phyloP scores from a whole-genome alignment of 179 eudicot genomes.

The Spinacia oleracea region DNA sequence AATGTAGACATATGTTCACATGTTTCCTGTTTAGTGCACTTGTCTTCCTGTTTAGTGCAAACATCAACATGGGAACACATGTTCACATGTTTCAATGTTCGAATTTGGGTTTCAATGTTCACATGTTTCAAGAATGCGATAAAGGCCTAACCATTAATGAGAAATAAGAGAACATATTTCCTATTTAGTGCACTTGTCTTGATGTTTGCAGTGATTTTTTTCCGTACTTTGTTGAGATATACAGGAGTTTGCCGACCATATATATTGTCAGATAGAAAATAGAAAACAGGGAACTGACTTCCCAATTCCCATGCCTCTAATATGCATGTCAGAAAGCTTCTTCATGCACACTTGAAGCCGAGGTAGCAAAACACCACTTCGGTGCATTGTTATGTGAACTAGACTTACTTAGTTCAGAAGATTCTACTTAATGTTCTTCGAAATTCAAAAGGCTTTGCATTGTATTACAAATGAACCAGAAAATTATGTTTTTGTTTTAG shows the following conservation, averaged over 20 bases:
- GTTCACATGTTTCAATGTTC: no score
- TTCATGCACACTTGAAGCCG: background rate
- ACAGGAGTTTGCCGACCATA: background rate
- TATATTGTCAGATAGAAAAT: background rate
- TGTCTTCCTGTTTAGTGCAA: no score
- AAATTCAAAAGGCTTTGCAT: constrained; percentile 4
- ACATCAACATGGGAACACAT: no score
- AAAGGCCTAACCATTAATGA: no score
- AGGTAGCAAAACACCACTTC: background rate
- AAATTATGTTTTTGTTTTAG: background rate
- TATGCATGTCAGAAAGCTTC: background rate
- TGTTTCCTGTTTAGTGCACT: no score
- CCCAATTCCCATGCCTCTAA: background rate
- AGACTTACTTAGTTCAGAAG: background rate
- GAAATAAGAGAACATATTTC: no score
- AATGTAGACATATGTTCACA: background rate
- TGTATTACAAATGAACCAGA: constrained; percentile 18
- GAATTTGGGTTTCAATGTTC: no score
- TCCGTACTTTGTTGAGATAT: background rate
- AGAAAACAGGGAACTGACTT: background rate
- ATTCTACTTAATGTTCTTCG: background rate
- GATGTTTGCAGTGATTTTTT: constrained; percentile 3
- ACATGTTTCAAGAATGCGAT: background rate
- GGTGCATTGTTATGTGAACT: background rate
- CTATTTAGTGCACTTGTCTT: no score